Base-by-base conservation (phyloP, 2,329 filamentous ascomycete genomes). In the Cladosporium sp. region DNA sequence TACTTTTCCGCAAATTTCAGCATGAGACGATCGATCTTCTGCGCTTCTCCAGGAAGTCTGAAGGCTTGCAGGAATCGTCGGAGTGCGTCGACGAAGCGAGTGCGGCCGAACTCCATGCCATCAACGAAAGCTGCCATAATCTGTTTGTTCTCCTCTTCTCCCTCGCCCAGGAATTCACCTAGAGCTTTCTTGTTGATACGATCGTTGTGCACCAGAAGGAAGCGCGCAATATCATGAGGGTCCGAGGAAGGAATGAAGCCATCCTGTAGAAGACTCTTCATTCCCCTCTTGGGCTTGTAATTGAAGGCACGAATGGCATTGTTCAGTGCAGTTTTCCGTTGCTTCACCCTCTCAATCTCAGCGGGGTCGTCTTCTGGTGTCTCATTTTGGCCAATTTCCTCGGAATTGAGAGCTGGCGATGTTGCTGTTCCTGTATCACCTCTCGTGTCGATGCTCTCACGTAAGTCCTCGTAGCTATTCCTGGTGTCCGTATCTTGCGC, bases 21-120 rank as follows among this genome's bases (percentile, higher is more conserved):
- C 94, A 99, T 97, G 76, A 97, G 96, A 50, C 94, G 90, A 84
- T 99, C 94, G 65, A 99, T 99, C 78, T 99, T 99, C 72, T 99
- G 94, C 0, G 92, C 92, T 75, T 99, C 94, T 61, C 94, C 94
- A 0, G 94, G 94, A 14, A 99, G 79, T 63, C 94, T 88, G 79
- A 99, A 99, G 28, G 91, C 89, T 73, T 99, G 94, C 12, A 99
- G 78, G 69, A 99, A 99, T 60, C 91, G 87, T 38, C 94, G 86
- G 25, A 99, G 78, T 14, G 94, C 88, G 73, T 97, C 93, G 6
- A 97, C 93, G 67, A 99, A 99, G 2, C 92, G 87, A 58, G 88
- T 90, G 73, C 92, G 92, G 9, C 85, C 83, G 66, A 99, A 99
- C 49, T 97, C 90, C 92, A 99, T 97, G 19, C 82, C 78, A 67